These are phyloP conservation scores for Botrytis galanthina DNA, from an alignment of 2,329 filamentous ascomycete genomes.

Conservation along the genomic window DNA sequence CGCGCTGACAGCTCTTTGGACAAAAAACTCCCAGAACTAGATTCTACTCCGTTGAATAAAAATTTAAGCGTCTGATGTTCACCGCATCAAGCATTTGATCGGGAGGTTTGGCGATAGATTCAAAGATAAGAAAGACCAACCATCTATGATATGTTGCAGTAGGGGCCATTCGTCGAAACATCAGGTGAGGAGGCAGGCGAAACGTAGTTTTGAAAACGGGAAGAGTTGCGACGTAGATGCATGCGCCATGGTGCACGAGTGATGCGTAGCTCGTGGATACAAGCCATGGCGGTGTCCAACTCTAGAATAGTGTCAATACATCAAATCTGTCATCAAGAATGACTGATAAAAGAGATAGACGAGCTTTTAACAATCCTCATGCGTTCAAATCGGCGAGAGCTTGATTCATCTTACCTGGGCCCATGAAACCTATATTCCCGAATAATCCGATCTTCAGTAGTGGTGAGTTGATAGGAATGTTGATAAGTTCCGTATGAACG, in stretches of 20 bases:
- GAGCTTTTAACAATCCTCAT: neutral
- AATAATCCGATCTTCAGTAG: neutral
- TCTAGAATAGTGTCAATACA: neutral
- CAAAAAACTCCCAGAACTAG: neutral
- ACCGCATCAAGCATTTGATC: neutral
- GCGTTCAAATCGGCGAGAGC: neutral
- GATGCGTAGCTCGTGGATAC: neutral
- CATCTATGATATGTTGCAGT: neutral
- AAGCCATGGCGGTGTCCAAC: neutral
- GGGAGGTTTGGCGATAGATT: neutral
- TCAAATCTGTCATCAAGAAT: too few species aligned
- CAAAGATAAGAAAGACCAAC: neutral
- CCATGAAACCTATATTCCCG: neutral
- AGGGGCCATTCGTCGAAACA: neutral
- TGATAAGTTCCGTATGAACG: neutral
- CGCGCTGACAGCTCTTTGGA: neutral
- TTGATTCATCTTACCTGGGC: too few species aligned
- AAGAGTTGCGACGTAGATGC: neutral
- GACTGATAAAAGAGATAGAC: too few species aligned
- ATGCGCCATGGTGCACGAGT: neutral
- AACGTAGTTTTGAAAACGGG: too few species aligned
- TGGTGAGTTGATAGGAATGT: rapidly evolving
- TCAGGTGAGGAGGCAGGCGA: too few species aligned
- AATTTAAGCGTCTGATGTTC: rapidly evolving
- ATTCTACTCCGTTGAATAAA: neutral